These are phyloP conservation scores for Globisporangium iwayamae DNA, from an alignment of 352 stramenopile species.

Conservation along the genomic window DNA sequence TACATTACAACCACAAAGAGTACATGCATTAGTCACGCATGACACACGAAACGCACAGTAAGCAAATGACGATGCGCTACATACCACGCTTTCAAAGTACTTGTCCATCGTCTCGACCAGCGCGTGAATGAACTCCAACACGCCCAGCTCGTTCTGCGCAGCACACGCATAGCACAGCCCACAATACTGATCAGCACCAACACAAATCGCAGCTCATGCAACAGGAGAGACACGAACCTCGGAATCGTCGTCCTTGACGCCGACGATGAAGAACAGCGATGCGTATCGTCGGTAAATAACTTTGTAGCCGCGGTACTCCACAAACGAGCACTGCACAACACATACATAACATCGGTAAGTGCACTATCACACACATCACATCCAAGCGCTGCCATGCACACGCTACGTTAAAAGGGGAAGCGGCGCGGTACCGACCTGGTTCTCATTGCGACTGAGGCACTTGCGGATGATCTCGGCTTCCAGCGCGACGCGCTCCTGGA, in stretches of 20 bases:
- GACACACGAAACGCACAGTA: neutral
- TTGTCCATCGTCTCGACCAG: slow-evolving; percentile 99
- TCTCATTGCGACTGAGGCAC: slow-evolving; percentile 97
- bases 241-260: slow-evolving; percentile 94
- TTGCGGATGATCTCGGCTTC: slow-evolving; percentile 99
- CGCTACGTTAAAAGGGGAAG: neutral
- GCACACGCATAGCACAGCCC: neutral
- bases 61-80: slow-evolving; percentile 17
- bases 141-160: slow-evolving; percentile 97
- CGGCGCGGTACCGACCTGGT: slow-evolving; percentile 49
- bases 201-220: neutral
- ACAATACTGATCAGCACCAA: neutral
- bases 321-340: slow-evolving; percentile 94
- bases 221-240: slow-evolving; percentile 42
- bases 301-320: slow-evolving; percentile 99
- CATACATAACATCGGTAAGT: neutral
- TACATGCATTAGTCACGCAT: neutral
- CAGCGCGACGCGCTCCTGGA: slow-evolving; percentile 97
- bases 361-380: neutral
- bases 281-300: slow-evolving; percentile 98
- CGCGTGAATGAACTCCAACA: slow-evolving; percentile 99
- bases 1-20: slow-evolving; percentile 1
- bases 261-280: slow-evolving; percentile 99
- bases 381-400: neutral
- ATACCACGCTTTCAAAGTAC: slow-evolving; percentile 97